Conservation (phyloP, 2,329 filamentous ascomycete species). For the Cladorrhinum sp. region DNA sequence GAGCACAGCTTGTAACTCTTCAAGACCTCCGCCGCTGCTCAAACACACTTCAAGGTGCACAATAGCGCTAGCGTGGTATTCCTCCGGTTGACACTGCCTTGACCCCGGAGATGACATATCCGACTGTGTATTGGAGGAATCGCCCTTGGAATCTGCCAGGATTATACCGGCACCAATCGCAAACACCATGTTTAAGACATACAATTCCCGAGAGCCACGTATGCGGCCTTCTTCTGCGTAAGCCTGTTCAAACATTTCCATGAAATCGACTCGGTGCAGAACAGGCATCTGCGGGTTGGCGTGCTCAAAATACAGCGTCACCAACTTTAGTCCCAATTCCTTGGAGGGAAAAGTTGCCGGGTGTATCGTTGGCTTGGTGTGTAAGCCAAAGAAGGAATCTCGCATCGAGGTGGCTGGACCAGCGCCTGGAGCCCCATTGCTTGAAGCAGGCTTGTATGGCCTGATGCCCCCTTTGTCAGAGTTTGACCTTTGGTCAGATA, state of each 20-base stretch:
- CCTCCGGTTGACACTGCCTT: conserved; percentile 74
- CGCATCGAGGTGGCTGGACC: conserved; percentile 78
- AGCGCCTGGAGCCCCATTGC: conserved; percentile 43
- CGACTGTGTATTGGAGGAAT: conserved; percentile 25
- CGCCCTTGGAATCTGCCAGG: conserved; percentile 56
- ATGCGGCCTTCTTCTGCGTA: conserved; percentile 67
- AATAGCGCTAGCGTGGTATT: conserved; percentile 94
- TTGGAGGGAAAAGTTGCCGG: conserved; percentile 80
- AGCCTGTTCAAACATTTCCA: conserved; percentile 79
- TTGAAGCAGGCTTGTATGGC: conserved; percentile 53
- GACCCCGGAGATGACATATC: conserved; percentile 25
- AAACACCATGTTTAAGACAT: conserved; percentile 95
- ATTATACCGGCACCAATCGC: conserved; percentile 94
- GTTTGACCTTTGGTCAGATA: conserved; percentile 61
- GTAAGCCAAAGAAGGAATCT: conserved; percentile 95
- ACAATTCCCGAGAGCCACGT: conserved; percentile 77
- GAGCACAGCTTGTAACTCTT: conserved; percentile 90
- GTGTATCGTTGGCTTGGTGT: conserved; percentile 83
- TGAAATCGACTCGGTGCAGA: conserved; percentile 83
- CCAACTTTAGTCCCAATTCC: conserved; percentile 68
- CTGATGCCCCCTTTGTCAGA: conserved; percentile 64
- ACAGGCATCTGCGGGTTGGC: conserved; percentile 96
- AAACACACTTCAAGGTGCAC: conserved; percentile 86
- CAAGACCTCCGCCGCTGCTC: conserved; percentile 81
- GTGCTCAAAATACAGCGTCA: conserved; percentile 88